A percentile compares a stretch with the other conserved stretches of the same genome.
Conservation (phyloP, 176 grass and related monocot species). For the Zea luxurians region DNA sequence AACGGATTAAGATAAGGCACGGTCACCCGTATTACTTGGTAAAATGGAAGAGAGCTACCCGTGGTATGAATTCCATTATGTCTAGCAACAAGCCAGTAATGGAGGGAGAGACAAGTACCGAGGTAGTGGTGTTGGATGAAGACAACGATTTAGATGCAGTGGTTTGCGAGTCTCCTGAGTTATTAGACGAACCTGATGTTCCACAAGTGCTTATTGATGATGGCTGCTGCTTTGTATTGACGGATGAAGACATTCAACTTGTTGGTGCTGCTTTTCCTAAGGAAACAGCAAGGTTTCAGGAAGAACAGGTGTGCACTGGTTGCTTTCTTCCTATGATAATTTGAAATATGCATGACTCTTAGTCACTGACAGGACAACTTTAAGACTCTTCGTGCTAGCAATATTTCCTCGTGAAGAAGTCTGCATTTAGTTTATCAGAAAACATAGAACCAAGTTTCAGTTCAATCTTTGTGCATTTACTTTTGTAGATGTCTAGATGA, state of each 20-base stretch:
- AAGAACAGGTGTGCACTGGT: conserved; percentile 57
- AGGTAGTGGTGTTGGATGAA: conserved; percentile 24
- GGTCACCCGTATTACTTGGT: conserved; percentile 80
- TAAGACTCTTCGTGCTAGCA: not conserved
- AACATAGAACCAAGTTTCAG: not conserved
- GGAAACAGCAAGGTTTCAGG: conserved; percentile 58
- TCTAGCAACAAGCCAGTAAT: conserved; percentile 38
- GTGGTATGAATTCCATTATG: conserved; percentile 15
- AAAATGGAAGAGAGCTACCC: conserved; percentile 64
- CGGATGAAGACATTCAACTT: conserved; percentile 88
- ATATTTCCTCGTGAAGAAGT: not conserved
- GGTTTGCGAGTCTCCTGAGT: conserved; percentile 44
- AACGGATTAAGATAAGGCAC: conserved; percentile 67
- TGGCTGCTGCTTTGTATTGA: conserved; percentile 55
- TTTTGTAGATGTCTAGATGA: not conserved
- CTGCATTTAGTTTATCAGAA: not conserved
- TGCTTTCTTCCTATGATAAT: conserved; percentile 21
- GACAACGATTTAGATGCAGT: conserved; percentile 38
- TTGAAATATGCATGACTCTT: conserved; percentile 12
- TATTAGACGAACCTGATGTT: conserved; percentile 69
- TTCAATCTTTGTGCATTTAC: not conserved
- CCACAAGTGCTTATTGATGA: conserved; percentile 68
- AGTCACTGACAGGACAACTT: conserved; percentile 3
- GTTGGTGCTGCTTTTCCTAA: conserved; percentile 82
- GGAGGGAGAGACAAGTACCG: conserved; percentile 12